Evolutionary conservation across 371 early-diverging fungal species (phyloP), one percentile per base, ranked within the genome.

Genomic region (Parasitella parasitica): DNA sequence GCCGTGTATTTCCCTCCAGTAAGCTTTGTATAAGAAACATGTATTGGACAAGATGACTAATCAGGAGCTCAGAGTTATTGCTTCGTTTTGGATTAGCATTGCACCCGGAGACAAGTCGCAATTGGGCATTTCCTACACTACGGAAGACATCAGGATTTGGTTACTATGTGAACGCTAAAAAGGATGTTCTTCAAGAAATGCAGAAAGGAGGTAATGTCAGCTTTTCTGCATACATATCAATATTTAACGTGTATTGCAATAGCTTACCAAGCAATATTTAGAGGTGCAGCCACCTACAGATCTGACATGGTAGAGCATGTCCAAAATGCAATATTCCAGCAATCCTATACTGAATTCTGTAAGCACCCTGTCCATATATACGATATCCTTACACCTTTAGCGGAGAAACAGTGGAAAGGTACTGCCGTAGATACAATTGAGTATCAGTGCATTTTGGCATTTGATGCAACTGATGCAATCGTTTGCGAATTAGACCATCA

Each of bases 21-120:
- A 63, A 58, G 13, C 32, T 9, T 18, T 20, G 22, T 20, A 3
- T 4, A 43, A 6, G 22, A 6, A n/a, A 20, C 1, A 9, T 5
- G 50, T 26, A 6, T 26, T 15, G 7, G 12, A 7, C n/a, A 35
- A 18, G 22, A 20, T 12, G 24, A 24, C 32, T 36, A 26, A 34
- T 34, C 0, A 18, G 12, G 28, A n/a, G 0, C 15, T 12, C 48
- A 70, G 70, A 59, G 13, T 28, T 70, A 11, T 11, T 70, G 4
- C 35, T 66, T 35, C 63, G 71, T 11, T 66, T 70, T 60, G 67
- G 58, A 13, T 22, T 38, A 13, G 71, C 51, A 6, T 70, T 57
- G 59, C 66, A 70, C 37, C 59, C 60, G 38, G 37, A 51, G 20
- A 66, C 67, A 9, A 49, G 57, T 1, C 11, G n/a, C 16, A 5